These are phyloP conservation scores for Cryptococcus sp. DNA, from an alignment of 1,284 basidiomycete species.

Conservation along the genomic window DNA sequence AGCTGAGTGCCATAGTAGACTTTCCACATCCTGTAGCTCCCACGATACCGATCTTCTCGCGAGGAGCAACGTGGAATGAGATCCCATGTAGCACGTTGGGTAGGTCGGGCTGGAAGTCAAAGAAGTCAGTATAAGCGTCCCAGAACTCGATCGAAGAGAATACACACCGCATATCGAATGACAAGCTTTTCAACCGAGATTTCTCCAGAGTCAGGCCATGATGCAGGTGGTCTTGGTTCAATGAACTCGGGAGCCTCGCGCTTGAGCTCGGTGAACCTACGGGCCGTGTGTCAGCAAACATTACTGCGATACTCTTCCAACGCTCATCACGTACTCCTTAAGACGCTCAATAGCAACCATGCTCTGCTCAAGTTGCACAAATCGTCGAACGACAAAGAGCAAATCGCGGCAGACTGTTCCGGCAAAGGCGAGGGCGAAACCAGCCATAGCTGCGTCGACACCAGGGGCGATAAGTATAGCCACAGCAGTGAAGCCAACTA, in stretches of 20 bases:
- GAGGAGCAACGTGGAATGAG: constrained; percentile 72
- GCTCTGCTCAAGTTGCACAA: constrained; percentile 83
- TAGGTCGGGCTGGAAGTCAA: constrained; percentile 55
- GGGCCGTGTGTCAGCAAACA: not conserved
- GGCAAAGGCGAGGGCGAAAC: constrained; percentile 79
- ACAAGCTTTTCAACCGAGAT: constrained; percentile 78
- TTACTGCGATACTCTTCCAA: not conserved
- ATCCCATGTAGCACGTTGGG: constrained; percentile 83
- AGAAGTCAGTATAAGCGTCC: not conserved
- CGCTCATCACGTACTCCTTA: constrained; percentile 37
- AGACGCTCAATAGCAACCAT: constrained; percentile 93
- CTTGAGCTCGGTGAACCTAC: constrained; percentile 70
- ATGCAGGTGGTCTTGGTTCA: constrained; percentile 76
- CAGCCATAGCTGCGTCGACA: constrained; percentile 75
- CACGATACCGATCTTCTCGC: constrained; percentile 74
- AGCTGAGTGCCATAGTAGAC: constrained; percentile 83
- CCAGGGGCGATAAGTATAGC: constrained; percentile 68
- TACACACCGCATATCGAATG: constrained; percentile 80
- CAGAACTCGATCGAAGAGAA: no score
- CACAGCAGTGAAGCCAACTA: constrained; percentile 71
- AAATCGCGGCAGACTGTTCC: constrained; percentile 72
- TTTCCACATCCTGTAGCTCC: constrained; percentile 76
- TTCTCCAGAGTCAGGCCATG: constrained; percentile 76
- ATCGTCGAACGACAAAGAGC: constrained; percentile 62
- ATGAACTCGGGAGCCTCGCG: constrained; percentile 76